Evolutionary conservation across 1,139 yeast species (phyloP), one percentile per base, ranked within the genome.

Genomic region (Pichia sp.): DNA sequence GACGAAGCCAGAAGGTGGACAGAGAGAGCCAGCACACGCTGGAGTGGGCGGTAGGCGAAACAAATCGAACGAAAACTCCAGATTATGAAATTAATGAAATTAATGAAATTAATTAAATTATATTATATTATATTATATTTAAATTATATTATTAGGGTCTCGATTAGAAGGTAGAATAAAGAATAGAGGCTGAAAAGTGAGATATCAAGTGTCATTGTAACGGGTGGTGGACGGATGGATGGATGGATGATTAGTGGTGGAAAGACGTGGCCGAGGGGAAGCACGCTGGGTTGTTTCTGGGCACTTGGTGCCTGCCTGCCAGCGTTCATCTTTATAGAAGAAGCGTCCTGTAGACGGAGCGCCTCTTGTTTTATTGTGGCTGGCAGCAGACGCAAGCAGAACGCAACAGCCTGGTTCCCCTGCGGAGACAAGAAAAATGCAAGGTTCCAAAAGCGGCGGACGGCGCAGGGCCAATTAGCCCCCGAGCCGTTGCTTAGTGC

Each of bases 401-500:
- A 26, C 29, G 29, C 29, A 26, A 5, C 29, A 26, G 29, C 29
- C 29, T 4, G 5, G 7, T 5, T 26, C 29, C 7, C 29, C 29
- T 5, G 29, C 29, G 29, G 29, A 5, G 29, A 26, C 7, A 26
- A 26, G 29, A 26, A 26, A 26, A 26, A 26, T 26, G 29, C 29
- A 26, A 26, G 29, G 29, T 26, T 26, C 29, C 7, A 26, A 26
- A 26, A 26, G 29, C 29, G 29, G 7, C 5, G 5, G 29, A 26
- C 7, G 29, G 29, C 29, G 5, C 7, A 26, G 29, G 29, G 29
- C 7, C 29, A 26, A 26, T 26, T 26, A 26, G 29, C 29, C 29
- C 29, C n/a, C 19, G 13, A 2, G 15, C 41, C 41, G 16, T 3
- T 23, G 55, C 57, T 66, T 64, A 67, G 62, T 67, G 67, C 65